phyloP scores from a whole-genome alignment of 345 rosid species.

The Syzygium aromaticum region DNA sequence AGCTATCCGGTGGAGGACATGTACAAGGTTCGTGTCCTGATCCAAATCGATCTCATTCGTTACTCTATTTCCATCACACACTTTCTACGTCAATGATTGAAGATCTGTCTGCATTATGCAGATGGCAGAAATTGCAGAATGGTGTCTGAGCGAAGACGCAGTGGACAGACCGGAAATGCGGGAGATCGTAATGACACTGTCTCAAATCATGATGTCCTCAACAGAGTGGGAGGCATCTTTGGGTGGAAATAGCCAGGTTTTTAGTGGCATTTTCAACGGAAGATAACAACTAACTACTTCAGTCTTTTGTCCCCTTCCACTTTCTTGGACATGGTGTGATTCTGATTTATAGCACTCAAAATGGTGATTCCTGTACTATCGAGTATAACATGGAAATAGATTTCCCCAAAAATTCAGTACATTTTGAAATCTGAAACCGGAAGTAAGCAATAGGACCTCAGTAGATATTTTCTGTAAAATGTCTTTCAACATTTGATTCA shows the following conservation, averaged over 20 bases:
- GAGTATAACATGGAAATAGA: background rate
- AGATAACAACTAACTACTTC: constrained; percentile 16
- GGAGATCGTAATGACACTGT: constrained; percentile 26
- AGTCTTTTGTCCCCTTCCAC: background rate
- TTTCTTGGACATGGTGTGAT: background rate
- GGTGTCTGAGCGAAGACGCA: constrained; percentile 49
- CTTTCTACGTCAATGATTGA: background rate
- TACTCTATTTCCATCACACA: background rate
- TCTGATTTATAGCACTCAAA: background rate
- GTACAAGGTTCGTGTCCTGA: constrained; percentile 26
- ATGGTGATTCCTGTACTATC: background rate
- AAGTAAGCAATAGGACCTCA: background rate
- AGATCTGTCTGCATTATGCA: constrained; percentile 3
- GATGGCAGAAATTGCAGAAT: constrained; percentile 47
- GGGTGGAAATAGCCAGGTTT: constrained; percentile 52
- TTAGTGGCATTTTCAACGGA: constrained; percentile 42
- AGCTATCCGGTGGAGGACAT: constrained; percentile 40
- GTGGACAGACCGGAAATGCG: constrained; percentile 47
- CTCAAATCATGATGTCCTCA: constrained; percentile 29
- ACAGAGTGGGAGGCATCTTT: constrained; percentile 57
- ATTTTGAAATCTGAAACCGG: background rate
- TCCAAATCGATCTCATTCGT: background rate
- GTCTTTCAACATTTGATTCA: background rate
- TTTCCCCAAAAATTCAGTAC: background rate
- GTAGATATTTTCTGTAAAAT: background rate